Percentiles rank a stretch among this genome's conserved stretches.
Evolutionary conservation across 2,329 filamentous ascomycete species (phyloP).

Genomic region (Dichotomopilus funicola): DNA sequence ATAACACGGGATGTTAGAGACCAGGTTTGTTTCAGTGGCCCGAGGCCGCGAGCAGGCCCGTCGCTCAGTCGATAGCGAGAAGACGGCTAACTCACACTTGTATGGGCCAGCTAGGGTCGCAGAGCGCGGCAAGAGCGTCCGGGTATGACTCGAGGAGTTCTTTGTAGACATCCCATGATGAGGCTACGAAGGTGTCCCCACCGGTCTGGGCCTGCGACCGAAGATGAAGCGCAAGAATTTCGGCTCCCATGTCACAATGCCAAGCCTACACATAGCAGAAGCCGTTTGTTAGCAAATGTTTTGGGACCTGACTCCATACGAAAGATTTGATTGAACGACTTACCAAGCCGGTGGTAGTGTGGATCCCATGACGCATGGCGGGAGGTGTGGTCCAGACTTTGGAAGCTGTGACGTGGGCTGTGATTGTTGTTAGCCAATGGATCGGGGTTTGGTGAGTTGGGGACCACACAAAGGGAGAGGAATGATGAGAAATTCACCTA

Average conservation of each 20-base stretch:
- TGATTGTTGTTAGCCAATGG: not conserved
- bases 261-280: conserved; percentile 33
- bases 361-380: conserved; percentile 43
- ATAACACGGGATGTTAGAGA: not conserved
- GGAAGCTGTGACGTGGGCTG: conserved; percentile 44
- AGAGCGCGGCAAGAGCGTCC: conserved; percentile 32
- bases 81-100: conserved; percentile 36
- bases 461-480: too few relatives aligned
- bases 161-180: conserved; percentile 38
- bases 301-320: too few relatives aligned
- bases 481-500: conserved; percentile 25
- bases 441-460: not conserved
- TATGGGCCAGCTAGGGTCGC: conserved; percentile 39
- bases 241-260: conserved; percentile 47
- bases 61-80: not conserved
- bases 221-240: conserved; percentile 43
- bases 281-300: not conserved
- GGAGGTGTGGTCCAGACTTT: conserved; percentile 39
- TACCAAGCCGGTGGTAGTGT: conserved; percentile 42
- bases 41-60: conserved; percentile 1
- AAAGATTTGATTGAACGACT: conserved; percentile 10
- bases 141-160: conserved; percentile 35
- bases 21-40: not conserved
- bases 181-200: conserved; percentile 40
- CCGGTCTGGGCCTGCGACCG: conserved; percentile 38